Evolutionary conservation across 1,139 yeast species (phyloP).

Genomic region (Lodderomyces elongisporus): DNA sequence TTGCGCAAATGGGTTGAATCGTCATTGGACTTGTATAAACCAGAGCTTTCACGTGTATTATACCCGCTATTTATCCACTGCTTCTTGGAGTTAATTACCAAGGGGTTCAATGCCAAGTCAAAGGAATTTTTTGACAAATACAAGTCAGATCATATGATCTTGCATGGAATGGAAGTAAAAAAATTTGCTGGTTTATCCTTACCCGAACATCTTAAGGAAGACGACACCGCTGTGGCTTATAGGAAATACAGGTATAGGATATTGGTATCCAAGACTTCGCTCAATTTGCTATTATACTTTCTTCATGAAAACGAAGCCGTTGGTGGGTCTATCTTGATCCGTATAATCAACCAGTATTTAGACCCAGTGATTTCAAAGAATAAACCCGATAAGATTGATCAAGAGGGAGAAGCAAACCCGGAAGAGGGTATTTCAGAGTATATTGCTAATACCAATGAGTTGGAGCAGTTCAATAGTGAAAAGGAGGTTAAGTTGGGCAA

Average conservation of each 20-base stretch:
- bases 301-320: slow-evolving; percentile 88
- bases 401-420: slow-evolving; percentile 46
- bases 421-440: slow-evolving; percentile 64
- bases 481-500: slow-evolving; percentile 78
- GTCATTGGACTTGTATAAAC: slow-evolving; percentile 86
- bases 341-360: slow-evolving; percentile 81
- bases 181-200: slow-evolving; percentile 69
- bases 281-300: slow-evolving; percentile 78
- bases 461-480: slow-evolving; percentile 61
- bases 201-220: slow-evolving; percentile 77
- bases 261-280: slow-evolving; percentile 75
- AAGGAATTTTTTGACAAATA: slow-evolving; percentile 72
- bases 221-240: slow-evolving; percentile 74
- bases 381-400: slow-evolving; percentile 42
- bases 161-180: slow-evolving; percentile 75
- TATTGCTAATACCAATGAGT: slow-evolving; percentile 42
- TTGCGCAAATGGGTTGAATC: slow-evolving; percentile 87
- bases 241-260: slow-evolving; percentile 69
- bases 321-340: slow-evolving; percentile 84
- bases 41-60: slow-evolving; percentile 76
- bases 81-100: slow-evolving; percentile 70
- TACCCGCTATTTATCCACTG: slow-evolving; percentile 91
- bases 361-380: slow-evolving; percentile 58
- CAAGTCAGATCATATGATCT: slow-evolving; percentile 64
- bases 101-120: slow-evolving; percentile 57